phyloP scores from a whole-genome alignment of 116 monocot species.

The Trichopus zeylanicus region DNA sequence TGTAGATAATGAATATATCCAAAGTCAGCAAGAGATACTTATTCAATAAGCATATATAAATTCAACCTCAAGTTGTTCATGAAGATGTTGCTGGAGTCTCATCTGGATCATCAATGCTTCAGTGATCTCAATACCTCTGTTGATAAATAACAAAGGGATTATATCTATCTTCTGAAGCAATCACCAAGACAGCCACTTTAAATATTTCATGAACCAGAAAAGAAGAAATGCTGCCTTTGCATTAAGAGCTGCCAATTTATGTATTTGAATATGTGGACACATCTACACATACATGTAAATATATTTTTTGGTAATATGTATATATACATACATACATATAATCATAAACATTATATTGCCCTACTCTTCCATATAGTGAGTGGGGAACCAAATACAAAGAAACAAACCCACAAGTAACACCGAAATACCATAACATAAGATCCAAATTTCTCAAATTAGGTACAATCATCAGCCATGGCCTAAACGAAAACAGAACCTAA shows the following conservation, averaged over 20 bases:
- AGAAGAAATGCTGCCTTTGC: not conserved
- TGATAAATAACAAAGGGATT: not conserved
- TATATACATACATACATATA: no score
- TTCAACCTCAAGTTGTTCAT: slow-evolving; percentile 75
- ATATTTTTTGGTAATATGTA: no score
- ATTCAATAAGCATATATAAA: not conserved
- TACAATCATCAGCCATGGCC: not conserved
- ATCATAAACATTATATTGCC: no score
- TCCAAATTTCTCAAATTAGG: not conserved
- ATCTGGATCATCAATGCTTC: slow-evolving; percentile 61
- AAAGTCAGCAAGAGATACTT: not conserved
- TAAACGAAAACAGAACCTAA: no score
- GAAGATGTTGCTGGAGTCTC: slow-evolving; percentile 64
- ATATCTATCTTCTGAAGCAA: not conserved
- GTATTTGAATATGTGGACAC: not conserved
- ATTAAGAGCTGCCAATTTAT: not conserved
- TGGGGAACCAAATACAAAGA: not conserved
- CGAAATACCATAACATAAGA: not conserved
- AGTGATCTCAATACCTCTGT: slow-evolving; percentile 54
- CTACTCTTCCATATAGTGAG: no score
- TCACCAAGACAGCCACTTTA: not conserved
- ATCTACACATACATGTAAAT: no score
- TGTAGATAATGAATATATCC: not conserved
- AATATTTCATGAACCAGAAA: not conserved
- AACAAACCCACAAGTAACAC: not conserved